These are phyloP conservation scores for Ophiostoma tasmaniense DNA, from an alignment of 2,329 filamentous ascomycete species.

Conservation along the genomic window DNA sequence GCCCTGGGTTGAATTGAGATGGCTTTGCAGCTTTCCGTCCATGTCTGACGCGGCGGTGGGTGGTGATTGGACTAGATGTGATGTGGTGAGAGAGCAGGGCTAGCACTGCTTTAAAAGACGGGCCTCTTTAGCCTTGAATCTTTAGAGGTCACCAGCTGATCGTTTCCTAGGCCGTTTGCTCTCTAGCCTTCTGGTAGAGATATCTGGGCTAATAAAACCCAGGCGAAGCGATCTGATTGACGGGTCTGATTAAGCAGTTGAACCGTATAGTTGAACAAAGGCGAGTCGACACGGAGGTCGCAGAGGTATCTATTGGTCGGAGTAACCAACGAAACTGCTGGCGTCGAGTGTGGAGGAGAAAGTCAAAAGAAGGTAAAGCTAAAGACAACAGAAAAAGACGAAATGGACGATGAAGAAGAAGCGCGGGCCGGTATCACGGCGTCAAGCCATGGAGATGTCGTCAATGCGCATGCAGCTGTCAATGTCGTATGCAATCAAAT, in stretches of 20 bases:
- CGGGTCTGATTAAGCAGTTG: neutral
- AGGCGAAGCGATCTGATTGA: neutral
- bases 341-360: neutral
- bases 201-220: too few relatives aligned
- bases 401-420: neutral
- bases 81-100: neutral
- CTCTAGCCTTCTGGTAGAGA: neutral
- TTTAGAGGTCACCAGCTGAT: too few relatives aligned
- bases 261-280: neutral
- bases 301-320: neutral
- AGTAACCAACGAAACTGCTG: neutral
- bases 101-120: neutral
- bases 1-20: neutral
- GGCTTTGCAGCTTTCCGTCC: neutral
- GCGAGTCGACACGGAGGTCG: neutral
- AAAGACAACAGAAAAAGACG: neutral
- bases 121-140: neutral
- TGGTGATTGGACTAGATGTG: neutral
- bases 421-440: slow-evolving; percentile 4
- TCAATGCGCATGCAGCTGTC: neutral
- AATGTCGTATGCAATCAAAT: neutral
- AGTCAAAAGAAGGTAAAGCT: neutral
- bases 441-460: slow-evolving; percentile 2
- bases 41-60: neutral
- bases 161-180: neutral